Evolutionary conservation across 139 green algal species (phyloP), one percentile per base, ranked within the genome.

Genomic region (Micractinium conductrix): DNA sequence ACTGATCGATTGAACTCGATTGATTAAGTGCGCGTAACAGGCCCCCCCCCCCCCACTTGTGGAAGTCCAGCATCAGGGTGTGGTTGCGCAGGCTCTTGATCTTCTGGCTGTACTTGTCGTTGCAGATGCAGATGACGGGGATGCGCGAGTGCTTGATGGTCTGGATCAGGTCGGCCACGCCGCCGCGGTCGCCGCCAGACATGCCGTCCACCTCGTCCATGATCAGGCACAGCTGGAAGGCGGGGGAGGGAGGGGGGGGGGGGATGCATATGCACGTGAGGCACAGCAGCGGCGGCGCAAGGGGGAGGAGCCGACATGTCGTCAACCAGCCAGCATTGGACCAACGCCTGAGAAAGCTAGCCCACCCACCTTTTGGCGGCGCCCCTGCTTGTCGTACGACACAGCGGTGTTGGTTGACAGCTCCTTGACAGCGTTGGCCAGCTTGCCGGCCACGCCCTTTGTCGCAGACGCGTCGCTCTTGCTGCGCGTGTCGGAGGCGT

Each of bases 141-240:
- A 99, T 89, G 85, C 94, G 95, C 74, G 82, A 91, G 33, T 83
- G 85, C 67, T 95, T 92, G 86, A 99, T 99, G 74, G 90, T 98
- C 45, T 86, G 50, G 35, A 99, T 99, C 30, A 99, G 89, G 81
- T 99, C 97, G 10, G 88, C 69, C 33, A 99, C 91, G 50, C 97
- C 97, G 28, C 97, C 97, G 9, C 97, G 90, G 88, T 99, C 97
- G 12, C 94, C 95, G 1, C 74, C 96, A 38, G 88, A 95, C 96
- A 99, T 99, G 82, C 97, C 97, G 85, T 99, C 97, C 60, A 99
- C 96, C 91, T 99, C 97, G 79, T 99, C 97, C 97, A 99, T 99
- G 89, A 99, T 91, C 24, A 99, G 91, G 38, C 67, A 83, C 60
- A 97, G 84, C 86, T 55, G 50, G 30, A 45, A 45, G 38, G 69